phyloP scores from a whole-genome alignment of 805 yeast species.

The Pichia cephalocereana region DNA sequence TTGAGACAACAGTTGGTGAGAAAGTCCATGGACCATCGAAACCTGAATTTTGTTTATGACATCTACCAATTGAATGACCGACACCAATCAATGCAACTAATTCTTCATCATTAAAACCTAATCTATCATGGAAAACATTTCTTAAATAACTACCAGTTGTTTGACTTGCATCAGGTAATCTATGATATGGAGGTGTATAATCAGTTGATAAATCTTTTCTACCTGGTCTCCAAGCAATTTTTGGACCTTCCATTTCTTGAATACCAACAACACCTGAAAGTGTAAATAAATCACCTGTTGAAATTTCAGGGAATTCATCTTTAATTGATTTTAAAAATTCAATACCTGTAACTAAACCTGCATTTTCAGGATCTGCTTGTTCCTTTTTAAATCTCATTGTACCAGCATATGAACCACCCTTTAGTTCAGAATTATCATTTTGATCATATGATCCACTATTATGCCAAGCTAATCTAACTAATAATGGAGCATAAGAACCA shows the following conservation, averaged over 20 bases:
- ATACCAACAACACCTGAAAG: constrained; percentile 59
- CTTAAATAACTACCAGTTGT: constrained; percentile 37
- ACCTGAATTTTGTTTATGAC: constrained; percentile 52
- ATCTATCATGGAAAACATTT: constrained; percentile 31
- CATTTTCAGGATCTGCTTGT: constrained; percentile 39
- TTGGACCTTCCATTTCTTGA: constrained; percentile 59
- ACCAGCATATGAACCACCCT: constrained; percentile 42
- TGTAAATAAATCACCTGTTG: constrained; percentile 65
- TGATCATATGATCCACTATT: constrained; percentile 39
- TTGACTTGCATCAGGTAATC: constrained; percentile 41
- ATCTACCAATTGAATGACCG: constrained; percentile 40
- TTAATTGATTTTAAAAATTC: constrained; percentile 47
- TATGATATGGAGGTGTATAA: constrained; percentile 37
- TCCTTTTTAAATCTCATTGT: constrained; percentile 47
- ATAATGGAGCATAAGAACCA: constrained; percentile 45
- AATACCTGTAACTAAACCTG: constrained; percentile 46
- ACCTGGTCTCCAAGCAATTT: constrained; percentile 48
- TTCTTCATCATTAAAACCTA: constrained; percentile 41
- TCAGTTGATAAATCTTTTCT: constrained; percentile 29
- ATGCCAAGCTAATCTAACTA: constrained; percentile 43
- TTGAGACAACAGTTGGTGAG: constrained; percentile 63
- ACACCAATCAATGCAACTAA: constrained; percentile 37
- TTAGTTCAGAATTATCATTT: constrained; percentile 30
- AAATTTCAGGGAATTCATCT: constrained; percentile 48
- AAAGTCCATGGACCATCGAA: constrained; percentile 90